Percentiles rank a stretch among this genome's conserved stretches.
Conservation (phyloP, 352 stramenopile genomes). For the Globisporangium cystogenes region DNA sequence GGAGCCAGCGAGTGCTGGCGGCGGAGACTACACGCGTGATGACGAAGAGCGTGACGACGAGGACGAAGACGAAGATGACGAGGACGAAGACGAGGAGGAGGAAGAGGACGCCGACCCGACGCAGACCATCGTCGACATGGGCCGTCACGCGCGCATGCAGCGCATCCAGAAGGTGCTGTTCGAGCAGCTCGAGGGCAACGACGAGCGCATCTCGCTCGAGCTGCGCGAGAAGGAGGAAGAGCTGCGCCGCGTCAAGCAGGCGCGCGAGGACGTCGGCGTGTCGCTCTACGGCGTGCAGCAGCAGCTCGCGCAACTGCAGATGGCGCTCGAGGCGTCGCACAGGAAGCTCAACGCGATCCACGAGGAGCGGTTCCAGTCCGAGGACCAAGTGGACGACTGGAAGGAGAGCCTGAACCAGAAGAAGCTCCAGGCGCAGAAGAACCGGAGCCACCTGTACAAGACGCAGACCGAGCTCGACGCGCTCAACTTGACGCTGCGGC, state of each 20-base stretch:
- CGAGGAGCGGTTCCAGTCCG: constrained; percentile 59
- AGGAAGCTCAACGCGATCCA: constrained; percentile 58
- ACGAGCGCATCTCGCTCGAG: constrained; percentile 65
- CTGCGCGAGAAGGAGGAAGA: constrained; percentile 78
- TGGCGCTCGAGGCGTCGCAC: constrained; percentile 82
- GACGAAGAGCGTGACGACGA: constrained; percentile 26
- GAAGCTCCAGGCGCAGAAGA: constrained; percentile 54
- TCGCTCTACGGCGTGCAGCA: constrained; percentile 94
- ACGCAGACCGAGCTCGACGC: constrained; percentile 85
- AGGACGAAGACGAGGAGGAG: constrained; percentile 44
- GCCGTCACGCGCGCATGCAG: constrained; percentile 74
- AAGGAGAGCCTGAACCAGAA: constrained; percentile 59
- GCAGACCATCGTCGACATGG: constrained; percentile 82
- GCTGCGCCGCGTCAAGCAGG: constrained; percentile 50
- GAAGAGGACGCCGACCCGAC: constrained; percentile 58
- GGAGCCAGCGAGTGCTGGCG: background rate
- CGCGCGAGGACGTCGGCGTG: constrained; percentile 88
- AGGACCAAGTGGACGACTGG: constrained; percentile 70
- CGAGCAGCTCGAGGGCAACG: constrained; percentile 71
- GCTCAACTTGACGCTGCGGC: constrained; percentile 74
- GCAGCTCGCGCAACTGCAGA: constrained; percentile 91
- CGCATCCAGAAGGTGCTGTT: constrained; percentile 82
- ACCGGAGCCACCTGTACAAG: constrained; percentile 68
- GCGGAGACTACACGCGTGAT: background rate
- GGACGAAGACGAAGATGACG: constrained; percentile 29